A percentile compares a stretch with the other conserved stretches of the same genome.
Evolutionary conservation across 345 rosid genomes (phyloP).

Genomic region (Gossypium rotundifolium): DNA sequence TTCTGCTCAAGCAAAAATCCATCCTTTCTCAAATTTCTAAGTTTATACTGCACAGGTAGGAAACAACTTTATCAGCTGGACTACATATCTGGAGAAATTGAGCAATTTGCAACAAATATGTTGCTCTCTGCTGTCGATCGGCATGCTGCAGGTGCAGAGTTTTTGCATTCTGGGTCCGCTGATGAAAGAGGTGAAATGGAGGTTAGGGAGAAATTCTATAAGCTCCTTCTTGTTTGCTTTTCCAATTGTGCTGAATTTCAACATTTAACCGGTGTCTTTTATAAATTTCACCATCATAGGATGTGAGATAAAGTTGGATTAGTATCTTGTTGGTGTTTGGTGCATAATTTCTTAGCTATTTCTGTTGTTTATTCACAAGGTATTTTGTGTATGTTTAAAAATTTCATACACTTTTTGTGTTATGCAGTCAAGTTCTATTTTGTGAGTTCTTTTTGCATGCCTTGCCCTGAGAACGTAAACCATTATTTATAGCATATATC

Average conservation of each 20-base stretch:
- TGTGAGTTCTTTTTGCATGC: not conserved
- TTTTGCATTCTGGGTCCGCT: conserved; percentile 34
- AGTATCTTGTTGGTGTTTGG: not conserved
- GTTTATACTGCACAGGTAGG: conserved; percentile 53
- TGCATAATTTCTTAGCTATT: not conserved
- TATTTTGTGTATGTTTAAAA: not conserved
- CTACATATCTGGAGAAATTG: conserved; percentile 64
- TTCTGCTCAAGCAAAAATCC: not conserved
- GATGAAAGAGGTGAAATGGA: conserved; percentile 50
- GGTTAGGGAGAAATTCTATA: conserved; percentile 31
- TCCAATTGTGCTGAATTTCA: not conserved
- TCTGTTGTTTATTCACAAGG: not conserved
- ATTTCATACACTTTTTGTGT: not conserved
- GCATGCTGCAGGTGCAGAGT: conserved; percentile 32
- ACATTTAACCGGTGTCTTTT: not conserved
- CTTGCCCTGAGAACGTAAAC: not conserved
- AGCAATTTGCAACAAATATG: conserved; percentile 80
- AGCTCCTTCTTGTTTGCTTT: not conserved
- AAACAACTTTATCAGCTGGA: conserved; percentile 86
- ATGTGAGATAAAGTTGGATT: not conserved
- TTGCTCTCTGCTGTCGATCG: conserved; percentile 59
- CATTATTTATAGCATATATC: not conserved
- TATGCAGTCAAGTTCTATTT: not conserved
- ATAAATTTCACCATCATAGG: too few relatives aligned
- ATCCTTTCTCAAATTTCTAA: conserved; percentile 7